These are phyloP conservation scores for Xylaria castorea DNA, from an alignment of 495 filamentous ascomycete genomes.

Conservation along the genomic window DNA sequence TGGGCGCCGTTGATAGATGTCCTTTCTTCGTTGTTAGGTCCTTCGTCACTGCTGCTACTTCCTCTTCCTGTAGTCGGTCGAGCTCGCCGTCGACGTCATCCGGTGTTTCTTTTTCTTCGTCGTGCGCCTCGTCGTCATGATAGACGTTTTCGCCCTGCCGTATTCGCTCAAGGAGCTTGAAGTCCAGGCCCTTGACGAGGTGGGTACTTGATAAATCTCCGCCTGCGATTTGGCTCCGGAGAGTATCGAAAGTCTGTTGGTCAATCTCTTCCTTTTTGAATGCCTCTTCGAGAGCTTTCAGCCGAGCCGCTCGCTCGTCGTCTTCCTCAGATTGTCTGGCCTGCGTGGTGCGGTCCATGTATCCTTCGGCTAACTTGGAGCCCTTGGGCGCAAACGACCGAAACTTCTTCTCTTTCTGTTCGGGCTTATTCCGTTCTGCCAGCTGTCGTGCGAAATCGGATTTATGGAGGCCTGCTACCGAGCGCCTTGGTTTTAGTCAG, in stretches of 20 bases:
- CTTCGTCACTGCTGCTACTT: conserved; percentile 61
- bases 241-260: conserved; percentile 70
- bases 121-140: conserved; percentile 31
- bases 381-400: conserved; percentile 84
- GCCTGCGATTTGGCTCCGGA: conserved; percentile 78
- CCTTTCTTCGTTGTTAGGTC: conserved; percentile 72
- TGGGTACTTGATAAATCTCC: conserved; percentile 81
- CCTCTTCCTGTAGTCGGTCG: conserved; percentile 72
- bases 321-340: conserved; percentile 60
- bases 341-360: conserved; percentile 84
- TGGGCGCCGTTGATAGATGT: conserved; percentile 68
- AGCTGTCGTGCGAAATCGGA: conserved; percentile 86
- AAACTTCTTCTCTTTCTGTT: conserved; percentile 69
- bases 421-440: conserved; percentile 71
- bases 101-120: conserved; percentile 36
- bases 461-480: conserved; percentile 59
- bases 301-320: conserved; percentile 66
- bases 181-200: conserved; percentile 91
- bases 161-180: conserved; percentile 76
- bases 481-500: conserved; percentile 64
- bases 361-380: conserved; percentile 76
- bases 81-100: conserved; percentile 76
- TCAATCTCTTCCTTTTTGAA: conserved; percentile 85
- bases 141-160: conserved; percentile 76
- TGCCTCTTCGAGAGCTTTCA: conserved; percentile 82